Percentiles rank a stretch among this genome's conserved stretches.
These are phyloP conservation scores for Macadamia integrifolia DNA, from an alignment of 164 flowering plant species.

Conservation along the genomic window DNA sequence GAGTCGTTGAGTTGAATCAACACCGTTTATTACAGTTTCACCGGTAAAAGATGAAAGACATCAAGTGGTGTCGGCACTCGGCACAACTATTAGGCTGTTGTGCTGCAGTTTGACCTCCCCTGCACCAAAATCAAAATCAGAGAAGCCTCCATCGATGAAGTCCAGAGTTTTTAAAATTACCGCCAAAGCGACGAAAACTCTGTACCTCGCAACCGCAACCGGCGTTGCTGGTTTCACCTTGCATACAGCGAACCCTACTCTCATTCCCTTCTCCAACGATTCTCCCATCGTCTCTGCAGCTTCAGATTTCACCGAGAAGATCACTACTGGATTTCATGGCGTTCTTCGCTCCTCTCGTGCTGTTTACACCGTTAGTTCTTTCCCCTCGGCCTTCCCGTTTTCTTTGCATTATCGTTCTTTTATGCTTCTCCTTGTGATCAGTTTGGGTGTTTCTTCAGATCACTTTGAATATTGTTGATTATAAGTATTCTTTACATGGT, in stretches of 20 bases:
- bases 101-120: no score
- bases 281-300: slow-evolving; percentile 6
- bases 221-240: slow-evolving; percentile 25
- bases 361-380: slow-evolving; percentile 43
- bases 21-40: no score
- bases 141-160: slow-evolving; percentile 1
- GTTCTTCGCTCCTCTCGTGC: slow-evolving; percentile 75
- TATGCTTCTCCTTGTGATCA: neutral
- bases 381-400: neutral
- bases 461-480: slow-evolving; percentile 52
- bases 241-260: slow-evolving; percentile 25
- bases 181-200: slow-evolving; percentile 30
- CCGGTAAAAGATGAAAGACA: no score
- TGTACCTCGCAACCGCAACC: slow-evolving; percentile 35
- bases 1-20: no score
- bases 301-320: slow-evolving; percentile 8
- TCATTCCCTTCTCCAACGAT: slow-evolving; percentile 12
- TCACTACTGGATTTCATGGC: slow-evolving; percentile 34
- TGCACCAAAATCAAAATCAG: neutral
- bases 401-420: neutral
- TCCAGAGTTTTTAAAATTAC: slow-evolving; percentile 29
- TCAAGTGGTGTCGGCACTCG: no score
- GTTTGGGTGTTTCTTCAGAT: slow-evolving; percentile 36
- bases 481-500: slow-evolving; percentile 59
- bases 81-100: no score